Evolutionary conservation across 2,329 filamentous ascomycete genomes (phyloP).

Genomic region (Fusarium dlaminii): DNA sequence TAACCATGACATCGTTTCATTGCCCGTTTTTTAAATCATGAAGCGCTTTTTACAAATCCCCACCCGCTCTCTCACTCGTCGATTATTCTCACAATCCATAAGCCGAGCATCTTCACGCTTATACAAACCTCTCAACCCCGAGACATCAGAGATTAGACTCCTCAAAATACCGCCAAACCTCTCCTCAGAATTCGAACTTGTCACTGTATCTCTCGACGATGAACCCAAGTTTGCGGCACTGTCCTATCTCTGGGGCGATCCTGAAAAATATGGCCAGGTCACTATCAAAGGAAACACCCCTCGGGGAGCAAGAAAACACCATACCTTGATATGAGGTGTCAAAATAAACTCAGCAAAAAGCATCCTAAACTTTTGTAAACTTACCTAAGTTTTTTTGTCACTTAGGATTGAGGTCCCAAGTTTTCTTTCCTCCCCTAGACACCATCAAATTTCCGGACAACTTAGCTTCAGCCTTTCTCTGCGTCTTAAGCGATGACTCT

Average conservation of each 20-base stretch:
- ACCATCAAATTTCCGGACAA: slow-evolving; percentile 3
- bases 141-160: background rate
- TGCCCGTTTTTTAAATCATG: background rate
- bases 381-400: too few relatives aligned
- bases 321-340: too few relatives aligned
- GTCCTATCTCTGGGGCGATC: slow-evolving; percentile 7
- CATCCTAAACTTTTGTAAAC: too few relatives aligned
- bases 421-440: too few relatives aligned
- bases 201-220: slow-evolving; percentile 1
- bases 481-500: background rate
- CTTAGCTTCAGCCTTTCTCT: slow-evolving; percentile 2
- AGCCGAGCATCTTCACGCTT: background rate
- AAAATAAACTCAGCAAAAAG: too few relatives aligned
- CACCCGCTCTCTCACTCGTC: background rate
- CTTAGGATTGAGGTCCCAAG: too few relatives aligned
- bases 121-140: slow-evolving; percentile 1
- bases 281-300: background rate
- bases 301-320: too few relatives aligned
- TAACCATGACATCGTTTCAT: background rate
- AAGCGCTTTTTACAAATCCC: background rate
- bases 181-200: background rate
- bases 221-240: slow-evolving; percentile 7
- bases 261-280: background rate
- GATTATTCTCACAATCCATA: background rate
- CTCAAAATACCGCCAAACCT: background rate